These are phyloP conservation scores for Tricholoma sp. DNA, from an alignment of 768 basidiomycete species.

Conservation along the genomic window DNA sequence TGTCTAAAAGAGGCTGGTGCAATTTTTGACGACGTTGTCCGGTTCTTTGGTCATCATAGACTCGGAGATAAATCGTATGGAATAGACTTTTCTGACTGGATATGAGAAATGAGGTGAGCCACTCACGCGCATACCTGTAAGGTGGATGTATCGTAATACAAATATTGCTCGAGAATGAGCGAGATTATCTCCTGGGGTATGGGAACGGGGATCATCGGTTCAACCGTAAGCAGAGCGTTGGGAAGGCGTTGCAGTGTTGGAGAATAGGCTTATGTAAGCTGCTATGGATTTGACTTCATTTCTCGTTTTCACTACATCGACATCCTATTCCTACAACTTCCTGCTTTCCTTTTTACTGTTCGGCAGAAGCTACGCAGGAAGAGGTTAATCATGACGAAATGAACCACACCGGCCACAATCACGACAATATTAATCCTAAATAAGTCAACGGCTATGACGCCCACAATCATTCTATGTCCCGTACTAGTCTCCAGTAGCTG, in stretches of 20 bases:
- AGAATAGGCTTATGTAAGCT: too few relatives aligned
- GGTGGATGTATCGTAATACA: not conserved
- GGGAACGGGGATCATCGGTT: too few relatives aligned
- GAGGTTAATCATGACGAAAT: constrained; percentile 1
- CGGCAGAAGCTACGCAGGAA: constrained; percentile 11
- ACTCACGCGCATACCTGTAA: not conserved
- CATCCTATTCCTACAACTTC: not conserved
- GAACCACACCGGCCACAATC: constrained; percentile 1
- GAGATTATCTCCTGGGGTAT: not conserved
- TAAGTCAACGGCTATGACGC: constrained; percentile 11
- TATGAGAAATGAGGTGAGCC: not conserved
- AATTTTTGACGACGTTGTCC: not conserved
- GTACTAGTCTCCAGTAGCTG: too few relatives aligned
- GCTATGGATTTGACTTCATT: too few relatives aligned
- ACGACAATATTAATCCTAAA: constrained; percentile 9
- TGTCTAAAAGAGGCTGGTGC: not conserved
- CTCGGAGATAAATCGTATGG: not conserved
- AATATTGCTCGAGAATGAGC: not conserved
- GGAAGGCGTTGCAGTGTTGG: too few relatives aligned
- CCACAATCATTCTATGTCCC: not conserved
- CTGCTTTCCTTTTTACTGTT: not conserved
- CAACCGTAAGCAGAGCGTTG: too few relatives aligned
- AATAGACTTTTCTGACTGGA: not conserved
- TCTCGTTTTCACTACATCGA: too few relatives aligned
- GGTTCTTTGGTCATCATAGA: too few relatives aligned